Percentiles rank a stretch among this genome's conserved stretches.
These are phyloP conservation scores for Fusarium anthophilum DNA, from an alignment of 2,329 filamentous ascomycete genomes.

Conservation along the genomic window DNA sequence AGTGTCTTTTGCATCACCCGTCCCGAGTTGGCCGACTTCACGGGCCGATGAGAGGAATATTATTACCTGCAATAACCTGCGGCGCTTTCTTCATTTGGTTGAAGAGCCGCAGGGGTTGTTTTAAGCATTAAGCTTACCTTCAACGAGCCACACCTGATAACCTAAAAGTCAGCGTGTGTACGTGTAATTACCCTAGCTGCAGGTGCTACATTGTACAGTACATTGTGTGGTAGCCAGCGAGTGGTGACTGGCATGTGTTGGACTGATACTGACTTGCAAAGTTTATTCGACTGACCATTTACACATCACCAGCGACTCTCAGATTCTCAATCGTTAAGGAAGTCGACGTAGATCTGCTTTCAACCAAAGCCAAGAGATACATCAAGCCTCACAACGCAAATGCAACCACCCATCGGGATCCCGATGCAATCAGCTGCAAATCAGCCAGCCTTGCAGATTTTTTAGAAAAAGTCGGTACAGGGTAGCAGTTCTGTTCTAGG, in stretches of 20 bases:
- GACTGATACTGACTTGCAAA: background rate
- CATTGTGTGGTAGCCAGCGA: background rate
- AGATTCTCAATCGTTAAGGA: background rate
- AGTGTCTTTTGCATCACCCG: background rate
- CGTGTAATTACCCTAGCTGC: background rate
- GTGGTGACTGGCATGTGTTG: background rate
- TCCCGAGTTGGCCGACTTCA: background rate
- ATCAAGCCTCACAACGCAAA: background rate
- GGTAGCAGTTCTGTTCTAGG: background rate
- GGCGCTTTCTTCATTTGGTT: slow-evolving; percentile 2
- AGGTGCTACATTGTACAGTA: background rate
- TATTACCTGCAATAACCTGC: slow-evolving; percentile 11
- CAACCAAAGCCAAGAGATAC: background rate
- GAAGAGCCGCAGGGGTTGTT: slow-evolving; percentile 1
- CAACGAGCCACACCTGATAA: background rate
- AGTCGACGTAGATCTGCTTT: background rate
- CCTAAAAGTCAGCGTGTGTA: background rate
- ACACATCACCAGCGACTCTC: background rate
- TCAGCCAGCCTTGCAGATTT: background rate
- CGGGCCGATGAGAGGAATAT: slow-evolving; percentile 13
- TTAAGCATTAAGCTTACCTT: slow-evolving; percentile 22
- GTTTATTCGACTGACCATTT: background rate
- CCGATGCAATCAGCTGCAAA: background rate
- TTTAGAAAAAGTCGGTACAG: slow-evolving; percentile 4
- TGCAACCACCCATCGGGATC: background rate